phyloP scores from a whole-genome alignment of 176 grass and related monocot genomes.

The Phoenix dactylifera region DNA sequence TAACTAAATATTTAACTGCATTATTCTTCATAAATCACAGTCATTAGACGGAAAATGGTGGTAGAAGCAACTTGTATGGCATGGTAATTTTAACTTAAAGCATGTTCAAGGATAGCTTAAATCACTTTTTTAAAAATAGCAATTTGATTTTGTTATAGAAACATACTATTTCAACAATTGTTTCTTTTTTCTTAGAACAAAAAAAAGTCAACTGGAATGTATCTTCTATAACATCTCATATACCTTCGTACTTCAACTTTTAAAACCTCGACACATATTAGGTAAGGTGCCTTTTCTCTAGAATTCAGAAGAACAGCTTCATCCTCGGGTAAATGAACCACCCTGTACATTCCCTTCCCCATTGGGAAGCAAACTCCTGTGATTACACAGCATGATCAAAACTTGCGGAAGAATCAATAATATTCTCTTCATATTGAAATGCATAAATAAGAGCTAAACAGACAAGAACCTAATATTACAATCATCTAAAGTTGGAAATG shows the following conservation, averaged over 20 bases:
- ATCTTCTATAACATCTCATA: slow-evolving; percentile 4
- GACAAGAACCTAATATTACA: too few relatives aligned
- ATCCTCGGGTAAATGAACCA: slow-evolving; percentile 94
- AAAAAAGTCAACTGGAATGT: not conserved
- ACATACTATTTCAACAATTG: too few relatives aligned
- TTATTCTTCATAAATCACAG: not conserved
- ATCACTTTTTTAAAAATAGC: too few relatives aligned
- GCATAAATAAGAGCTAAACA: too few relatives aligned
- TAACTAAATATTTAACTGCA: too few relatives aligned
- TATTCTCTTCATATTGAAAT: too few relatives aligned
- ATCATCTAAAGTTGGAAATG: too few relatives aligned
- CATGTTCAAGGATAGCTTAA: too few relatives aligned
- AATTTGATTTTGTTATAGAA: too few relatives aligned
- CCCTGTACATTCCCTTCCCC: slow-evolving; percentile 89
- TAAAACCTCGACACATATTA: slow-evolving; percentile 97
- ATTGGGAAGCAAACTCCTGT: slow-evolving; percentile 96
- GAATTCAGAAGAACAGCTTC: slow-evolving; percentile 94
- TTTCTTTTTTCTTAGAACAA: too few relatives aligned
- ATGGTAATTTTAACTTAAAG: too few relatives aligned
- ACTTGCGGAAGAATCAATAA: not conserved
- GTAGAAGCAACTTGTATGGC: too few relatives aligned
- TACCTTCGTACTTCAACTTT: slow-evolving; percentile 88
- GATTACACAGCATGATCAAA: slow-evolving; percentile 4
- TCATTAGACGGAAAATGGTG: not conserved
- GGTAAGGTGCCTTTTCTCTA: slow-evolving; percentile 97